Evolutionary conservation across 192 early-diverging fungal species (phyloP).

Genomic region (Diversispora epigaea): DNA sequence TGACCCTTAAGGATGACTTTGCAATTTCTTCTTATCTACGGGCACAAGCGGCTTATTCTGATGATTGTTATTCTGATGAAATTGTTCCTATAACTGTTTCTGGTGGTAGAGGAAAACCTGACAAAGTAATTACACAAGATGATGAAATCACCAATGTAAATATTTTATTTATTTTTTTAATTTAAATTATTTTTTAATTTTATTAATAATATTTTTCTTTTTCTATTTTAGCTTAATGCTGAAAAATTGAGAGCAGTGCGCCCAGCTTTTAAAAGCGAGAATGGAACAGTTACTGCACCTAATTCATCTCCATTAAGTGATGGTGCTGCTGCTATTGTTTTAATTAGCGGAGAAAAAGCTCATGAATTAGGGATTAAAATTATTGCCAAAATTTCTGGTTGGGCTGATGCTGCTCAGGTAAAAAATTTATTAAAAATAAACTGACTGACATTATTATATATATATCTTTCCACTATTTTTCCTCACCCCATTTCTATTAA

Average conservation of each 20-base stretch:
- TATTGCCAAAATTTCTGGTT: slow-evolving; percentile 61
- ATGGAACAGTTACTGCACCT: slow-evolving; percentile 90
- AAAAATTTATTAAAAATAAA: not conserved
- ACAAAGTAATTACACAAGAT: slow-evolving; percentile 57
- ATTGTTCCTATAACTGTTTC: slow-evolving; percentile 70
- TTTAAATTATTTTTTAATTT: not conserved
- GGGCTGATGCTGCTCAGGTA: slow-evolving; percentile 70
- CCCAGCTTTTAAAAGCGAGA: slow-evolving; percentile 79
- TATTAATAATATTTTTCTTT: not conserved
- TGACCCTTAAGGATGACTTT: slow-evolving; percentile 54
- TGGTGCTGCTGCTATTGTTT: slow-evolving; percentile 72
- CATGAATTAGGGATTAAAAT: slow-evolving; percentile 52
- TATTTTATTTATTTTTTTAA: not conserved
- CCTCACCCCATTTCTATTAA: not conserved
- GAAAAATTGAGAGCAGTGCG: slow-evolving; percentile 87
- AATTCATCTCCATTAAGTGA: slow-evolving; percentile 82
- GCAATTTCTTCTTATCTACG: slow-evolving; percentile 75
- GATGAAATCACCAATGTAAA: slow-evolving; percentile 63
- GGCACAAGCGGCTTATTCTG: slow-evolving; percentile 65
- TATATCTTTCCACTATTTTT: not conserved
- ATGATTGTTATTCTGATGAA: slow-evolving; percentile 63
- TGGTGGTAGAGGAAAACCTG: slow-evolving; percentile 67
- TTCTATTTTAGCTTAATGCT: slow-evolving; percentile 55
- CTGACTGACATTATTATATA: not conserved
- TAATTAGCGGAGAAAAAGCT: slow-evolving; percentile 66